Percentiles rank a stretch among this genome's conserved stretches.
Conservation (phyloP, 2,329 filamentous ascomycete species). For the Colletotrichum endophyticum region DNA sequence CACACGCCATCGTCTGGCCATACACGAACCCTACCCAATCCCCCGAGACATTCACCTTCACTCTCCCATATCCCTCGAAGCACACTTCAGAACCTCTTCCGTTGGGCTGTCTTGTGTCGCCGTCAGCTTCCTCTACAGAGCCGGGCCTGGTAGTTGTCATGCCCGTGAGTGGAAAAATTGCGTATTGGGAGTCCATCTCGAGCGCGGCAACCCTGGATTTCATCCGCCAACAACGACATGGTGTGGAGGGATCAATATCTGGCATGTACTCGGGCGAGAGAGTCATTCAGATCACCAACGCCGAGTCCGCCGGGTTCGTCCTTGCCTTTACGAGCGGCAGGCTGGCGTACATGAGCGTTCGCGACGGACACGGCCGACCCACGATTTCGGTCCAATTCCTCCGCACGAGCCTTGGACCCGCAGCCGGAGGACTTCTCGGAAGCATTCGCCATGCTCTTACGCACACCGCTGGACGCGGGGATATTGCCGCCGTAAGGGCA, state of each 20-base stretch:
- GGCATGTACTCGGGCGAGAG: conserved; percentile 81
- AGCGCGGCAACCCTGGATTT: conserved; percentile 84
- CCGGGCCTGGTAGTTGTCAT: conserved; percentile 88
- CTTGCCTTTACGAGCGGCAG: conserved; percentile 85
- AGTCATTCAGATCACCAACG: conserved; percentile 78
- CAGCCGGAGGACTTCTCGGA: conserved; percentile 74
- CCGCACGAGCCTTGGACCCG: conserved; percentile 61
- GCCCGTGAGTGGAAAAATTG: conserved; percentile 81
- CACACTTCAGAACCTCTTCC: conserved; percentile 74
- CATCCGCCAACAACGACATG: conserved; percentile 80
- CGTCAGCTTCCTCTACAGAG: conserved; percentile 77
- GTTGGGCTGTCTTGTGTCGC: conserved; percentile 81
- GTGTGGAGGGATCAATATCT: conserved; percentile 75
- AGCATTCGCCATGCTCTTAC: conserved; percentile 80
- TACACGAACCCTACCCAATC: conserved; percentile 74
- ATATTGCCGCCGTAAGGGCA: conserved; percentile 80
- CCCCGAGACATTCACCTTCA: conserved; percentile 80
- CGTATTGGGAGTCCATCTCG: conserved; percentile 96
- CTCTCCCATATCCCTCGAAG: conserved; percentile 75
- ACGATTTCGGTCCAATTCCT: conserved; percentile 80
- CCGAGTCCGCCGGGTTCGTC: conserved; percentile 85
- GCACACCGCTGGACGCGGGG: conserved; percentile 72
- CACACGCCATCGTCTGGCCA: conserved; percentile 88
- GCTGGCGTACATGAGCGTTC: conserved; percentile 82
- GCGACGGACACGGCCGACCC: conserved; percentile 87